phyloP scores from a whole-genome alignment of 208 protist genomes.

The Naegleria gruberi region DNA sequence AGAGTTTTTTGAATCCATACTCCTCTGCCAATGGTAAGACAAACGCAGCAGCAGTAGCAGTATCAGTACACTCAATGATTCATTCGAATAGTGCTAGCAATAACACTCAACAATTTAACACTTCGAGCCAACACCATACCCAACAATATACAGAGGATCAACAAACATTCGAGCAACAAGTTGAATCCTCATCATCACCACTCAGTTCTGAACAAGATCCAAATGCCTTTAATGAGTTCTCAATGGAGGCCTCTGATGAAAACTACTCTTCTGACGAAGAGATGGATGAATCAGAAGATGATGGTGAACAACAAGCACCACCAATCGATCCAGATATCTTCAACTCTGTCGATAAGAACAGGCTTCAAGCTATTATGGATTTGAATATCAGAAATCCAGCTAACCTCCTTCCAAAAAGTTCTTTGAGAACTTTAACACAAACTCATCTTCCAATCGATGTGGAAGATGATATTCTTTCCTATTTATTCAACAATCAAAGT shows the following conservation, averaged over 20 bases:
- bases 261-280: not conserved
- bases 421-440: not conserved
- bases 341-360: not conserved
- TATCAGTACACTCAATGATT: too few species aligned
- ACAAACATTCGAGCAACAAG: not conserved
- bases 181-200: not conserved
- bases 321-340: not conserved
- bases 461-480: not conserved
- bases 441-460: not conserved
- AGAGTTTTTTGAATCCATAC: too few species aligned
- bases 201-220: too few species aligned
- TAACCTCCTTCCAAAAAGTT: not conserved
- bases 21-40: not conserved
- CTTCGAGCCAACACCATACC: too few species aligned
- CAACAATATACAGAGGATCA: too few species aligned
- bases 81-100: too few species aligned
- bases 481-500: not conserved
- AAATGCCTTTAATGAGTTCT: not conserved
- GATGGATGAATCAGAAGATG: not conserved
- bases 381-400: not conserved
- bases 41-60: not conserved
- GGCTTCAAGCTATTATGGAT: not conserved
- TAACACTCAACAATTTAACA: too few species aligned
- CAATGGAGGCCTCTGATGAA: not conserved
- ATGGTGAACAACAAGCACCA: not conserved